Base-by-base conservation (phyloP, 2,329 filamentous ascomycete genomes). In the Apiospora sp. region DNA sequence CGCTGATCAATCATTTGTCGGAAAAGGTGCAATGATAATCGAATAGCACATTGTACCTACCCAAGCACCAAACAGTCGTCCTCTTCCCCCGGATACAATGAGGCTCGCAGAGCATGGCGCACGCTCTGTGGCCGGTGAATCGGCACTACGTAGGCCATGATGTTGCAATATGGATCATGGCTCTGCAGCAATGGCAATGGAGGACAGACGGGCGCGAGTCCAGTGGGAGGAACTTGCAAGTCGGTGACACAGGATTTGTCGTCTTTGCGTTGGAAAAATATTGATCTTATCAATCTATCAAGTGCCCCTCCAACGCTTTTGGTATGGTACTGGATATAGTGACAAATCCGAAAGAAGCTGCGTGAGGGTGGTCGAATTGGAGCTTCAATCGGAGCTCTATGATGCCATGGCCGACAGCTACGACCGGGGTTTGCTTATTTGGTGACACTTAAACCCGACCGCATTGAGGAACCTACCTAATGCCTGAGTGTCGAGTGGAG, bases 51-150 rank as follows among this genome's bases (percentile, higher is more conserved):
- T 41, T n/a, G 19, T 5, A 83, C 94, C 84, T 88, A 98, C 95
- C 95, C 94, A 79, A 98, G 87, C 71, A 98, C 91, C 75, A 99
- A 86, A 78, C 94, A 95, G 78, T 97, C 93, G 74, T 95, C 90
- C 69, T 93, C 90, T 5, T 90, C 85, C 61, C 3, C 48, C n/a
- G 90, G 88, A 70, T 97, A 86, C 78, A 98, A 92, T 77, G 91
- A 91, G 74, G 96, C 88, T 80, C 92, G 94, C 76, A 98, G 83
- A 19, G 95, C 96, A 88, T 98, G 93, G 71, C 95, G 92, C 75
- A 98, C 92, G 85, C 94, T 97, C 82, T 94, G 98, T 34, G 96
- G 93, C 78, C 92, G 90, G 83, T 99, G 96, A 72, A 99, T 96
- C 51, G 96, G 95, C 74, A 94, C 95, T 79, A 99, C 87, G 82